Evolutionary conservation across 2,329 filamentous ascomycete species (phyloP).

Genomic region (Elsinoe fawcettii): DNA sequence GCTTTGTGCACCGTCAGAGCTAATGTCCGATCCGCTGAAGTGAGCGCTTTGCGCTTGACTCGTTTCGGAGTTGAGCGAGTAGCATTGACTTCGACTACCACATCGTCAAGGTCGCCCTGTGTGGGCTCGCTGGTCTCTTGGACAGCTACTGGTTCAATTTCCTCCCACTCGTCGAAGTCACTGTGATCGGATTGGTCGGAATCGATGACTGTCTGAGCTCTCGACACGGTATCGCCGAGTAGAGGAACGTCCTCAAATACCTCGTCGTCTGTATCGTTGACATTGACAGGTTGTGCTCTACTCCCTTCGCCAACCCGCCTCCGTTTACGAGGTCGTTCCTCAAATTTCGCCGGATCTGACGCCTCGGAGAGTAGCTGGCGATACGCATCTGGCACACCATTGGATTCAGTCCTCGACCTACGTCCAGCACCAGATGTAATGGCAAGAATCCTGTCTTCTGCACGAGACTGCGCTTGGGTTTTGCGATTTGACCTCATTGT

Average conservation of each 20-base stretch:
- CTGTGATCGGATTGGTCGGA: slow-evolving; percentile 48
- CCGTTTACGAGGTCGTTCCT: slow-evolving; percentile 16
- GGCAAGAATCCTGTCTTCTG: slow-evolving; percentile 16
- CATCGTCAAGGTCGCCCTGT: slow-evolving; percentile 30
- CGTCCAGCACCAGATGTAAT: slow-evolving; percentile 15
- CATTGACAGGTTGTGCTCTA: neutral
- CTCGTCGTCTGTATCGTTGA: slow-evolving; percentile 4
- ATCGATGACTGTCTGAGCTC: slow-evolving; percentile 17
- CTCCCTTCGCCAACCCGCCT: slow-evolving; percentile 12
- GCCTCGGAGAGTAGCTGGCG: slow-evolving; percentile 18
- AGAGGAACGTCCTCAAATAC: neutral
- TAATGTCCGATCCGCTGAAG: slow-evolving; percentile 49
- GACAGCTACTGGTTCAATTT: slow-evolving; percentile 40
- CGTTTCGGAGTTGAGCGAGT: slow-evolving; percentile 27
- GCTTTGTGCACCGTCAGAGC: slow-evolving; percentile 76
- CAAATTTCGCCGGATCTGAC: slow-evolving; percentile 9
- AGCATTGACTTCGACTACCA: slow-evolving; percentile 36
- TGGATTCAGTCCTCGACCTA: neutral
- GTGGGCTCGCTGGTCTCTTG: slow-evolving; percentile 20
- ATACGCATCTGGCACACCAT: slow-evolving; percentile 16
- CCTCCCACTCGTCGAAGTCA: slow-evolving; percentile 55
- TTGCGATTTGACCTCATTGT: slow-evolving; percentile 7
- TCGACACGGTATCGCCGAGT: neutral
- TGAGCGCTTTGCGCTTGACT: slow-evolving; percentile 45
- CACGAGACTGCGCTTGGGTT: slow-evolving; percentile 16